Conservation (phyloP, 2,329 filamentous ascomycete genomes). For the Raffaelea arxii region DNA sequence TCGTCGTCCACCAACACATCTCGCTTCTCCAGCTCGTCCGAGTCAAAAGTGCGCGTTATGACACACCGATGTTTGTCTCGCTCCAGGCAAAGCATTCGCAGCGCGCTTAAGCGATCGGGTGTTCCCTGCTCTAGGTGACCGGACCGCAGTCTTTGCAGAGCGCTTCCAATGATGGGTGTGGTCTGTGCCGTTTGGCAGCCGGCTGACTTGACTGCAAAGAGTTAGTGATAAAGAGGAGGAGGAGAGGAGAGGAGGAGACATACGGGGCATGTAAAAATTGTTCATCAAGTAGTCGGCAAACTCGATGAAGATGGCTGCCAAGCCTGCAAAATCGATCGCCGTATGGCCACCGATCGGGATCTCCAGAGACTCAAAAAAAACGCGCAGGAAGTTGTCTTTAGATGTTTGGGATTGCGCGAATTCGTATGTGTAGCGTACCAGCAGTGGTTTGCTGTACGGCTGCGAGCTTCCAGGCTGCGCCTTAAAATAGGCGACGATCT, state of each 20-base stretch:
- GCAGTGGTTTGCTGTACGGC: background rate
- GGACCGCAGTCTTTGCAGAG: too few relatives aligned
- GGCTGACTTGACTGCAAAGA: too few relatives aligned
- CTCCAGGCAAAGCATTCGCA: background rate
- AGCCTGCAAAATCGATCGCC: too few relatives aligned
- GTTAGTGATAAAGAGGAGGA: too few relatives aligned
- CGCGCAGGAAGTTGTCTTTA: background rate
- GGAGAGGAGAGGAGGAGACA: too few relatives aligned
- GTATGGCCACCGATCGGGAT: background rate
- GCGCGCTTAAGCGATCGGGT: background rate
- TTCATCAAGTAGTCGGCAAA: too few relatives aligned
- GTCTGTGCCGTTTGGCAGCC: too few relatives aligned
- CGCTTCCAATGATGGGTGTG: too few relatives aligned
- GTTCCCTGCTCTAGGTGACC: too few relatives aligned
- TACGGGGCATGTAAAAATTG: too few relatives aligned
- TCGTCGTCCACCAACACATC: too few relatives aligned
- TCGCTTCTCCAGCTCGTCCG: background rate
- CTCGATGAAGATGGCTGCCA: too few relatives aligned
- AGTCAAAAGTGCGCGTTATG: background rate
- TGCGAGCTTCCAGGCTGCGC: background rate
- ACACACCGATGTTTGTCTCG: background rate
- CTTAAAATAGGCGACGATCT: background rate
- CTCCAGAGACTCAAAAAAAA: background rate
- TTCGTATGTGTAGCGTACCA: background rate
- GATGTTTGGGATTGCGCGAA: background rate